Evolutionary conservation across 352 stramenopile genomes (phyloP), one percentile per base, ranked within the genome.

Genomic region (Saprolegnia diclina): DNA sequence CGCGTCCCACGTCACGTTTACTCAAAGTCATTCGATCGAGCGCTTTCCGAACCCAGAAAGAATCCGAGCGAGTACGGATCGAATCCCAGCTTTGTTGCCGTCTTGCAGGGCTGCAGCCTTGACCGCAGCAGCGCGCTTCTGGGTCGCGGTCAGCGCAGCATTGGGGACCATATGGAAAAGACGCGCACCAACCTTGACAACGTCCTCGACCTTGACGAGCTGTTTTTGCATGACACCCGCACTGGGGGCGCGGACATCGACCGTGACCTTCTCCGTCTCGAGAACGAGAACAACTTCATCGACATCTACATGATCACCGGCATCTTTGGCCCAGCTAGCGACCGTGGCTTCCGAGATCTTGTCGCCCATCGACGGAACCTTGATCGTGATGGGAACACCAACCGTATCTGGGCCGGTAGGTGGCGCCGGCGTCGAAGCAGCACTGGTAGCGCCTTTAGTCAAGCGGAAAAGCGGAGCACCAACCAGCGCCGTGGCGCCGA

Each of bases 331-430:
- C 81, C 97, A 98, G 73, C 97, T 85, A 2, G 98, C 94, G 55
- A 99, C 89, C 13, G 94, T 98, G 61, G 95, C 97, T 76, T 98
- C 93, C 9, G 91, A 98, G 78, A 99, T 99, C 68, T 91, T 98
- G 79, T 99, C 91, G 24, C 84, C 86, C 79, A 94, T 90, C 21
- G 82, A 88, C 13, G 86, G 86, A 52, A 94, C 79, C 21, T 84
- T 73, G n/a, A 96, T 84, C 38, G 42, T 73, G 74, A 62, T n/a
- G 70, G 77, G 37, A 0, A 64, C 64, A 16, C 76, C 71, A 13
- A 64, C 19, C 45, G n/a, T n/a, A n/a, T n/a, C n/a, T n/a, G n/a
- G n/a, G n/a, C n/a, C n/a, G n/a, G n/a, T n/a, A n/a, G n/a, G n/a
- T n/a, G 71, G 9, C 24, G 70, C 55, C 48, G 57, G 18, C 18